Conservation (phyloP, 495 filamentous ascomycete species). For the Letharia lupina region DNA sequence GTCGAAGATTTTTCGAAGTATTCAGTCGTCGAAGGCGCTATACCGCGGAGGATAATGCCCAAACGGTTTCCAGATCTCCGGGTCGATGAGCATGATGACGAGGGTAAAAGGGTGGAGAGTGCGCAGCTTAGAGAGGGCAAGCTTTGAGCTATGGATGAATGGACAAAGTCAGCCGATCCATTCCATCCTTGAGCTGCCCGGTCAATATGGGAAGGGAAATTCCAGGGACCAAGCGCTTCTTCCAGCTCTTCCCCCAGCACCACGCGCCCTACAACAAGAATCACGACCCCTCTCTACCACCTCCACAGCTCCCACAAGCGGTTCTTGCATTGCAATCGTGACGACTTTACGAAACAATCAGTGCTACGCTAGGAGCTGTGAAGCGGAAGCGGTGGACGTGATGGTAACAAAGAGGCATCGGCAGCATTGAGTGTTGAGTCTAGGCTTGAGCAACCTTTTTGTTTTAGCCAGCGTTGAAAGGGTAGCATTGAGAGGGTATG, state of each 20-base stretch:
- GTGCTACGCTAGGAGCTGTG: neutral
- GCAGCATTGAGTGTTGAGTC: too few relatives aligned
- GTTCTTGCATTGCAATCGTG: neutral
- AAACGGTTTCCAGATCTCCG: conserved; percentile 56
- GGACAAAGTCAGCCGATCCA: neutral
- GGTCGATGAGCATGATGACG: conserved; percentile 75
- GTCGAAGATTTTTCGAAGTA: conserved; percentile 70
- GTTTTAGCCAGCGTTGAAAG: too few relatives aligned
- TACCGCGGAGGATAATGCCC: conserved; percentile 74
- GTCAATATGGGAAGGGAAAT: neutral
- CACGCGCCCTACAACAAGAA: neutral
- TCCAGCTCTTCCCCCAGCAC: neutral
- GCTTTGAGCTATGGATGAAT: neutral
- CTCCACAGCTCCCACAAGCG: neutral
- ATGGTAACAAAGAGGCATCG: too few relatives aligned
- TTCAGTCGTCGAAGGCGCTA: conserved; percentile 53
- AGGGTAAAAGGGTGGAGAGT: conserved; percentile 68
- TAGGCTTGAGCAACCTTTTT: too few relatives aligned
- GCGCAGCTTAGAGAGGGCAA: conserved; percentile 23
- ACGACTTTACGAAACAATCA: too few relatives aligned
- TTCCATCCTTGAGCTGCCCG: neutral
- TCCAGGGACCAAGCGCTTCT: neutral
- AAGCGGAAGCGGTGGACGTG: neutral
- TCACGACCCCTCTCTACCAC: neutral
- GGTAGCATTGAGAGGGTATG: too few relatives aligned